Evolutionary conservation across 176 grass and related monocot genomes (phyloP), one percentile per base, ranked within the genome.

Genomic region (Tillandsia fasciculata): DNA sequence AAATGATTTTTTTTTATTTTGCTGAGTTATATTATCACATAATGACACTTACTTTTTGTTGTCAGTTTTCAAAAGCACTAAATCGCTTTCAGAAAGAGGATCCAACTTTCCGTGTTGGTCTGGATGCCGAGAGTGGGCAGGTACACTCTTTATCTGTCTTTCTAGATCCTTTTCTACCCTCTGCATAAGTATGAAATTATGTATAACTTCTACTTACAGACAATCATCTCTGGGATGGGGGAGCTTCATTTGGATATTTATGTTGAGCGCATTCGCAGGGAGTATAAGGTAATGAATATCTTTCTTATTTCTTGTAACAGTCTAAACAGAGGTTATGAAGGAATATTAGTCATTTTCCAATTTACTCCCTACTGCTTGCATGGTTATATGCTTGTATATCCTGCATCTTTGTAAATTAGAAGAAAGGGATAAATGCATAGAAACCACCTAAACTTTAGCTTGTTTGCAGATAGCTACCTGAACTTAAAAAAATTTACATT

Each of bases 211-310:
- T 71, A 8, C 27, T 74, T 70, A 59, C 66, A 97, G 93, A 97
- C 93, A 58, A 97, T 97, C 77, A 97, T 97, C 63, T 97, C 93
- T 64, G 93, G 93, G 53, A 97, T 97, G 93, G 93, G 93, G 67
- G 93, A 97, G 66, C 75, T 97, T 71, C 93, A 97, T 87, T 85
- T 92, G 81, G 93, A 97, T 87, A 91, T 97, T 69, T 97, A 97
- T 83, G 89, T 97, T 71, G 89, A 97, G 66, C 93, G 93, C 80
- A 97, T 97, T 56, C 76, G 64, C 68, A 89, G 93, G 73, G 93
- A 97, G 49, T 97, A 97, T 71, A 97, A 97, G 84, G 93, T 97
- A 42, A n/a, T 59, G 52, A 10, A 20, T 15, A 5, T 51, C 20
- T 52, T 51, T 70, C 11, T 8, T 26, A 14, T 27, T 53, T 27